A percentile compares a stretch with the other conserved stretches of the same genome.
These are phyloP conservation scores for Fusarium dimerum DNA, from an alignment of 2,329 filamentous ascomycete species.

Conservation along the genomic window DNA sequence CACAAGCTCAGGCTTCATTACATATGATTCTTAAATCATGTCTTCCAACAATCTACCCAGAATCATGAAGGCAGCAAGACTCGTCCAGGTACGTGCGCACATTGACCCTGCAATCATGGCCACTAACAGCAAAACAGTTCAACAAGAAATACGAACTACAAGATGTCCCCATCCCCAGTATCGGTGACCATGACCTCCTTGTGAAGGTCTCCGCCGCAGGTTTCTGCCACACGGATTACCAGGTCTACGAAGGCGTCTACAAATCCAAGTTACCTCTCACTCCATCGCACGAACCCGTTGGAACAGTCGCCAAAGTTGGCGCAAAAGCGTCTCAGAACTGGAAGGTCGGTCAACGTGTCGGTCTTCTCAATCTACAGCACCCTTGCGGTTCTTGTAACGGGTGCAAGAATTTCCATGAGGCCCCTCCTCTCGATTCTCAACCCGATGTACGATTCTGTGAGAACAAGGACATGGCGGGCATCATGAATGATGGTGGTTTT, in stretches of 20 bases:
- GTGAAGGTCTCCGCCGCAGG: neutral
- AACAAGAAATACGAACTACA: conserved; percentile 1
- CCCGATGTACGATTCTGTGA: conserved; percentile 1
- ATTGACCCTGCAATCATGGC: neutral
- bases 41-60: no score
- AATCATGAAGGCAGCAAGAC: no score
- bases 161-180: neutral
- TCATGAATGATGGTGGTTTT: neutral
- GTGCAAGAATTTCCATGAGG: neutral
- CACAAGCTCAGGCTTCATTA: no score
- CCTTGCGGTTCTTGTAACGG: conserved; percentile 6
- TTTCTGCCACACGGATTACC: conserved; percentile 16
- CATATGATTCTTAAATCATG: no score
- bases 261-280: conserved; percentile 5
- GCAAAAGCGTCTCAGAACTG: neutral
- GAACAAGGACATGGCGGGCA: conserved; percentile 1
- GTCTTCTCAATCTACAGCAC: conserved; percentile 3
- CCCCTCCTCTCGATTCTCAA: neutral
- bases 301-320: conserved; percentile 7
- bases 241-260: conserved; percentile 15
- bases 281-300: conserved; percentile 12
- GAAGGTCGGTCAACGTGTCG: conserved; percentile 2
- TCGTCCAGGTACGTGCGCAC: no score
- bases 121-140: neutral
- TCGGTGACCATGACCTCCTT: neutral